Percentiles rank a stretch among this genome's conserved stretches.
Conservation (phyloP, 345 rosid species). For the Arabidopsis suecica region DNA sequence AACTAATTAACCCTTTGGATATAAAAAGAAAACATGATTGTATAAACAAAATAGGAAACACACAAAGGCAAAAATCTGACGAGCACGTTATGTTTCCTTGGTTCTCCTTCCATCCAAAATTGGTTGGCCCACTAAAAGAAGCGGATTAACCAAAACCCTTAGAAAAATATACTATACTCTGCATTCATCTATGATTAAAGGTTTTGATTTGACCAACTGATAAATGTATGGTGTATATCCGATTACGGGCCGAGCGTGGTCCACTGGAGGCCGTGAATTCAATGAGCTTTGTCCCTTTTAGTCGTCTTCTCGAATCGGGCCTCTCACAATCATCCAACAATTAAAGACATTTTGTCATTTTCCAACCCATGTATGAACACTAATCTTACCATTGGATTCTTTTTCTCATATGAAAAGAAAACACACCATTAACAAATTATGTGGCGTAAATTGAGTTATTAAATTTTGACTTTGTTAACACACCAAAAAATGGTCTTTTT, state of each 20-base stretch:
- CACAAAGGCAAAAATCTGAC: background rate
- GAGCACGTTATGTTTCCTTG: background rate
- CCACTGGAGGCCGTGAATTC: slow-evolving; percentile 5
- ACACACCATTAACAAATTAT: background rate
- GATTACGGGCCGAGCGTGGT: slow-evolving; percentile 18
- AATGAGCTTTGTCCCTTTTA: slow-evolving; percentile 14
- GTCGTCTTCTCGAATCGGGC: slow-evolving; percentile 4
- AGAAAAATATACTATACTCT: background rate
- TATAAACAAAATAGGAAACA: background rate
- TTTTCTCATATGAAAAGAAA: background rate
- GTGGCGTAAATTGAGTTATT: background rate
- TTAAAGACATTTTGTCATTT: slow-evolving; percentile 15
- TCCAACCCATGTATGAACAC: slow-evolving; percentile 4
- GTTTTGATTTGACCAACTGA: slow-evolving; percentile 15
- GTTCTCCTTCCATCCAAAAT: slow-evolving; percentile 5
- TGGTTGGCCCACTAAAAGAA: slow-evolving; percentile 15
- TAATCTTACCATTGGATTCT: background rate
- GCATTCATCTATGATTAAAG: slow-evolving; percentile 4
- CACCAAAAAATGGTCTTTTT: background rate
- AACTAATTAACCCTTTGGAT: background rate
- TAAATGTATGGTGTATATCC: slow-evolving; percentile 15
- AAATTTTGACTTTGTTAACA: background rate
- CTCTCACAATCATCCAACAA: slow-evolving; percentile 20
- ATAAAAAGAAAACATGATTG: background rate
- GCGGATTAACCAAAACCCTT: slow-evolving; percentile 24